phyloP scores from a whole-genome alignment of 208 protist species.

The Strigomonas oncopelti region DNA sequence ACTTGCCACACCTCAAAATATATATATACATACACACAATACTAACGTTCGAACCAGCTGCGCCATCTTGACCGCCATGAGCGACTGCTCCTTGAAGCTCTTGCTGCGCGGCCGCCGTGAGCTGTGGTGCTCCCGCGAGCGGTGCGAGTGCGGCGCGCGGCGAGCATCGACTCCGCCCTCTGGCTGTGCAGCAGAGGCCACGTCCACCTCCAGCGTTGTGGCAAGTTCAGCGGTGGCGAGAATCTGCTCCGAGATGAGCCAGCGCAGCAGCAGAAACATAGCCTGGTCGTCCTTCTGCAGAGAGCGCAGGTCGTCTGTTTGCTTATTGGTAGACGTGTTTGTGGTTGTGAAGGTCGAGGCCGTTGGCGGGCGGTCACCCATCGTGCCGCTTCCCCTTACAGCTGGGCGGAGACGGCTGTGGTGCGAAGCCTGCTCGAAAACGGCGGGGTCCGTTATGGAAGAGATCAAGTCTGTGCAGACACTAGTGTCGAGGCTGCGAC shows the following conservation, averaged over 20 bases:
- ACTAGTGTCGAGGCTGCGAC: neutral
- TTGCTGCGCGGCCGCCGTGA: neutral
- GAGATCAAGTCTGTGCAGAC: neutral
- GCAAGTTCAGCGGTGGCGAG: constrained; percentile 25
- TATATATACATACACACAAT: too few relatives aligned
- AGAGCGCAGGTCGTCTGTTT: neutral
- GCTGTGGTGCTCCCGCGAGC: neutral
- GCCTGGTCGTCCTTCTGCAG: constrained; percentile 10
- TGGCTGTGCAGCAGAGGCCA: neutral
- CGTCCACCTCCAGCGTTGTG: constrained; percentile 20
- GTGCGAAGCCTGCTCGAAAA: neutral
- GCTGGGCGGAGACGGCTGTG: neutral
- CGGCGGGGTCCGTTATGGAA: constrained; percentile 1
- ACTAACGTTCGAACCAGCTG: too few relatives aligned
- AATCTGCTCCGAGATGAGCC: constrained; percentile 34
- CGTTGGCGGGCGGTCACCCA: neutral
- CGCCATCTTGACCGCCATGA: constrained; percentile 19
- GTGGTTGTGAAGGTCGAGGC: neutral
- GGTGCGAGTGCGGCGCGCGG: too few relatives aligned
- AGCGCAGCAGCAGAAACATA: constrained; percentile 40
- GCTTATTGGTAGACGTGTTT: neutral
- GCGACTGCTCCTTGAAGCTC: neutral
- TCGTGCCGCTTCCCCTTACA: neutral
- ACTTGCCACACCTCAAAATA: too few relatives aligned
- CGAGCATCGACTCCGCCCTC: too few relatives aligned